phyloP scores from a whole-genome alignment of 805 yeast species.

The Kazachstania psychrophila region DNA sequence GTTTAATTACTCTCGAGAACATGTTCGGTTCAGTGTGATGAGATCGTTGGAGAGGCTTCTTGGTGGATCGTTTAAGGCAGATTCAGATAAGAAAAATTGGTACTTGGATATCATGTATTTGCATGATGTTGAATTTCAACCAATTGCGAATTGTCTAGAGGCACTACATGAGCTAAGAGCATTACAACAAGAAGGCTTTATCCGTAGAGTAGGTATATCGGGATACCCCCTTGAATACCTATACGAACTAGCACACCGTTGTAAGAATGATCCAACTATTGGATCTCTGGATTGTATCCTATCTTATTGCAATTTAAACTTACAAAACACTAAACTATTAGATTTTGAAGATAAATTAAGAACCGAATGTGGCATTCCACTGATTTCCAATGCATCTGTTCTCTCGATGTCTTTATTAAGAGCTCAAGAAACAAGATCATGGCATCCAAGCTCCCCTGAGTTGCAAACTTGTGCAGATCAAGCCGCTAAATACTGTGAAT shows the following conservation, averaged over 20 bases:
- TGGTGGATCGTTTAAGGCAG: not conserved
- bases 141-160: slow-evolving; percentile 41
- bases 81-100: slow-evolving; percentile 32
- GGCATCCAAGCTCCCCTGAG: slow-evolving; percentile 70
- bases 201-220: slow-evolving; percentile 63
- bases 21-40: slow-evolving; percentile 51
- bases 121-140: slow-evolving; percentile 83
- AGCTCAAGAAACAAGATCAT: slow-evolving; percentile 52
- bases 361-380: slow-evolving; percentile 43
- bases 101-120: slow-evolving; percentile 77
- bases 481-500: slow-evolving; percentile 41
- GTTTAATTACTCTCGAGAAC: slow-evolving; percentile 61
- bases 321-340: slow-evolving; percentile 58
- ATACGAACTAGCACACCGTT: slow-evolving; percentile 38
- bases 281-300: slow-evolving; percentile 67
- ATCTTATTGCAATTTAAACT: slow-evolving; percentile 72
- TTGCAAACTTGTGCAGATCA: slow-evolving; percentile 38
- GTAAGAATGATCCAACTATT: slow-evolving; percentile 32
- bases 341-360: slow-evolving; percentile 42
- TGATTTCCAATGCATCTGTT: slow-evolving; percentile 74
- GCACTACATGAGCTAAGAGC: slow-evolving; percentile 55
- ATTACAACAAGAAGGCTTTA: slow-evolving; percentile 54
- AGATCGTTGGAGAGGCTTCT: slow-evolving; percentile 60
- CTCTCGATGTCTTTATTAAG: slow-evolving; percentile 80
- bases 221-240: slow-evolving; percentile 79